These are phyloP conservation scores for Aspergillus sp. DNA, from an alignment of 2,329 filamentous ascomycete species.

Conservation along the genomic window DNA sequence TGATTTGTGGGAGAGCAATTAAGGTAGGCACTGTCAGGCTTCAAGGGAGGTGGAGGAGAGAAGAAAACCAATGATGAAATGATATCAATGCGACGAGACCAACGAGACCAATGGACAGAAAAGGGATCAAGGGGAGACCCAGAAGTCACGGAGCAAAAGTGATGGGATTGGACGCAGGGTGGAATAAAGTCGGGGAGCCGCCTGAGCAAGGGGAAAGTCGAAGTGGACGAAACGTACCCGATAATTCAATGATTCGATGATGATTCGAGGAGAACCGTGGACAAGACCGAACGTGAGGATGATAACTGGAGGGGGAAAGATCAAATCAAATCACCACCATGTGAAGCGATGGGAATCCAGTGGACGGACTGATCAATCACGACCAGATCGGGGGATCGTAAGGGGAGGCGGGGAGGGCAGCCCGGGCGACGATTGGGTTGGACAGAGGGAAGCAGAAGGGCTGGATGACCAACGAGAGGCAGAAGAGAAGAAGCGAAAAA, in stretches of 20 bases:
- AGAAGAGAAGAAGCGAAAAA: slow-evolving; percentile 35
- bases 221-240: slow-evolving; percentile 18
- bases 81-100: slow-evolving; percentile 10
- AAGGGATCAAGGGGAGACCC: slow-evolving; percentile 1
- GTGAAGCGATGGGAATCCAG: neutral
- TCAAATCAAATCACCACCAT: neutral
- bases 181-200: slow-evolving; percentile 10
- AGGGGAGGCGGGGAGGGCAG: neutral
- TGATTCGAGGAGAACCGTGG: slow-evolving; percentile 23
- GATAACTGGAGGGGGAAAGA: neutral
- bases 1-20: neutral
- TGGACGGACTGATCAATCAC: slow-evolving; percentile 17
- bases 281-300: slow-evolving; percentile 7
- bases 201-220: neutral
- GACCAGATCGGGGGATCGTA: neutral
- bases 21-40: neutral
- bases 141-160: slow-evolving; percentile 1
- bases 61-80: slow-evolving; percentile 5
- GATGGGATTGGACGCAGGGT: slow-evolving; percentile 16
- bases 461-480: slow-evolving; percentile 40
- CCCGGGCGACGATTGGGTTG: slow-evolving; percentile 4
- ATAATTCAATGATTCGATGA: slow-evolving; percentile 10
- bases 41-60: slow-evolving; percentile 3
- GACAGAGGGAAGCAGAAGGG: neutral
- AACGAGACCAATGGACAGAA: slow-evolving; percentile 4